These are phyloP conservation scores for Pythium pectinolyticum DNA, from an alignment of 352 stramenopile genomes.

Conservation along the genomic window DNA sequence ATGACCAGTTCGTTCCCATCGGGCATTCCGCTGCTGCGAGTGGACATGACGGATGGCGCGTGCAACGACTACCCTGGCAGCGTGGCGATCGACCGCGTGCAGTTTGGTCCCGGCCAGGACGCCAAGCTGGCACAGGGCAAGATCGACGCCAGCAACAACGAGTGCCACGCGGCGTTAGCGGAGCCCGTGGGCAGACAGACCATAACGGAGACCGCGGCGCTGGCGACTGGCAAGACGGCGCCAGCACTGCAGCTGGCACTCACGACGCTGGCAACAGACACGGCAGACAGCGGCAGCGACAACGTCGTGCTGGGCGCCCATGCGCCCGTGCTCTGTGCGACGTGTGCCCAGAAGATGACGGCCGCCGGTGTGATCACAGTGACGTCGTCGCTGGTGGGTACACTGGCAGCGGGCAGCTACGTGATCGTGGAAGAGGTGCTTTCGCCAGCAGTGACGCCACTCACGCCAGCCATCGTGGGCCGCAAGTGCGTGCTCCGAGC, in stretches of 20 bases:
- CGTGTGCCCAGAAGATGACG: slow-evolving; percentile 61
- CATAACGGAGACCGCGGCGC: slow-evolving; percentile 33
- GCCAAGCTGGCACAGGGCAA: slow-evolving; percentile 48
- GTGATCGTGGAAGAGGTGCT: slow-evolving; percentile 67
- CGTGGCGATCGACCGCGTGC: slow-evolving; percentile 32
- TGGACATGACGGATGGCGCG: slow-evolving; percentile 23
- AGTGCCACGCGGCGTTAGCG: slow-evolving; percentile 45
- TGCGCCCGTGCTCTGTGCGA: slow-evolving; percentile 44
- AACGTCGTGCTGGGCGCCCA: slow-evolving; percentile 34
- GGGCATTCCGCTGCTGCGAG: slow-evolving; percentile 38
- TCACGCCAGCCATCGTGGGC: slow-evolving; percentile 34
- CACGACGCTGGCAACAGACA: slow-evolving; percentile 23
- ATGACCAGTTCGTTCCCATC: slow-evolving; percentile 39
- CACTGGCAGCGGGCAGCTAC: slow-evolving; percentile 37
- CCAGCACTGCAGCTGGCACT: slow-evolving; percentile 51
- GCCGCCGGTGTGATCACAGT: slow-evolving; percentile 38
- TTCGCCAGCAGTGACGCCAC: slow-evolving; percentile 38
- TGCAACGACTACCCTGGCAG: slow-evolving; percentile 39
- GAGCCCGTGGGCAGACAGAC: slow-evolving; percentile 52
- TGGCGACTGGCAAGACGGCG: slow-evolving; percentile 29
- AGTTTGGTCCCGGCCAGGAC: slow-evolving; percentile 62
- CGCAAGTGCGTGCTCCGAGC: slow-evolving; percentile 57
- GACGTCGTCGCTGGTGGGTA: slow-evolving; percentile 31
- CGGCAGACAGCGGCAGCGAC: slow-evolving; percentile 18
- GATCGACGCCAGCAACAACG: slow-evolving; percentile 50